Base-by-base conservation (phyloP, 148 eudicot species). In the Bassia scoparia region DNA sequence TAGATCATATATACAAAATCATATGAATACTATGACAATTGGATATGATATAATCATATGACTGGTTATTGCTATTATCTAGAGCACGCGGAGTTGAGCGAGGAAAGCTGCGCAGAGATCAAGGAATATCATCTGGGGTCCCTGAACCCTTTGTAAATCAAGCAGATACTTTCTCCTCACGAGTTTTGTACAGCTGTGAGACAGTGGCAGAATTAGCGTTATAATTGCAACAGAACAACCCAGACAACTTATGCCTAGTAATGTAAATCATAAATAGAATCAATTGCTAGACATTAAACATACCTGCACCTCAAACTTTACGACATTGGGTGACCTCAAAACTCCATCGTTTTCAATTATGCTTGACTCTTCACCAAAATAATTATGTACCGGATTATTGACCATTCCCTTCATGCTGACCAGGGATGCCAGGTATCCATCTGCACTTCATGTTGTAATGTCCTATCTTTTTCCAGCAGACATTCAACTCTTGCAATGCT, bases 221-320 rank as follows among this genome's bases (percentile, higher is more conserved):
- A 66, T 18, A 43, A 23, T 21, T 18, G 34, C 16, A 24, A 1
- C 12, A 41, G 12, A 41, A 41, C 1, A 14, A 11, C 8, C 9
- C 1, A 30, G 20, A 55, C 33, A 71, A 60, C 29, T 60, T 31
- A 20, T 31, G 38, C 12, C 1, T 41, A 41, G 11, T 3, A 41
- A 8, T 8, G 12, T 41, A 31, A 64, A 65, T 20, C 50, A 44
- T 12, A 41, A 26, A 69, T 31, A n/a, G 4, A 21, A 68, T 53
- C 23, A 16, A 44, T 67, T 41, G 34, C 53, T 41, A 31, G 33
- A 46, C 30, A 18, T 29, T 48, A 26, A 63, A 56, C 75, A 68
- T 85, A 94, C 98, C 98, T 95, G 98, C 76, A 95, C 78, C 82
- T 95, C 98, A 84, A 95, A 95, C 84, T 95, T 95, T 73, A 95